These are phyloP conservation scores for Phytophthora brassicae DNA, from an alignment of 352 stramenopile species.

Conservation along the genomic window DNA sequence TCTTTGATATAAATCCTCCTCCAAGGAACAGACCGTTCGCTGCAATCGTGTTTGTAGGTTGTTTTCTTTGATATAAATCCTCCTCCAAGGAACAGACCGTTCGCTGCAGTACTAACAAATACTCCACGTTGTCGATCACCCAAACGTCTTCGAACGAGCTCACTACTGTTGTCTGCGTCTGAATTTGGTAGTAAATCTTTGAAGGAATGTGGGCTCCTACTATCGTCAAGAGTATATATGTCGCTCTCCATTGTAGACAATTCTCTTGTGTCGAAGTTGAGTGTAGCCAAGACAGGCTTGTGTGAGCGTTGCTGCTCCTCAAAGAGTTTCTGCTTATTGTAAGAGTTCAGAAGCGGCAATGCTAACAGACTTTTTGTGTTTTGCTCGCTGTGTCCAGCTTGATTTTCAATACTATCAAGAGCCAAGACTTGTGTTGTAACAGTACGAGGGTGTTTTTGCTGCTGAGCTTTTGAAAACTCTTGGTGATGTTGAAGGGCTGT, in stretches of 20 bases:
- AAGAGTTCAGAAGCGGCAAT: conserved; percentile 4
- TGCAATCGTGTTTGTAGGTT: conserved; percentile 7
- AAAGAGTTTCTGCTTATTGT: conserved; percentile 1
- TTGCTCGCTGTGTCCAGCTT: background rate
- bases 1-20: conserved; percentile 44
- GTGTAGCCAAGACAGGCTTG: conserved; percentile 6
- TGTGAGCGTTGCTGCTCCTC: background rate
- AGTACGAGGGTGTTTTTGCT: conserved; percentile 6
- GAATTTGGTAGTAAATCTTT: background rate
- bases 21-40: conserved; percentile 34
- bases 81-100: conserved; percentile 37
- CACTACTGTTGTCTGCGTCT: conserved; percentile 1
- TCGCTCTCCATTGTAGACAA: conserved; percentile 4
- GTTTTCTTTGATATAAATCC: conserved; percentile 41
- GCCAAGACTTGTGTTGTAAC: conserved; percentile 18
- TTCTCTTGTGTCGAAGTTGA: conserved; percentile 11
- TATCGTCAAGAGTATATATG: background rate
- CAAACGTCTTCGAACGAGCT: conserved; percentile 19
- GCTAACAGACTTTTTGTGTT: background rate
- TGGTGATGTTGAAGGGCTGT: conserved; percentile 16
- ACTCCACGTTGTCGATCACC: conserved; percentile 20
- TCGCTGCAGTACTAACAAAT: conserved; percentile 22
- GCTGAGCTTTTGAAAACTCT: conserved; percentile 10
- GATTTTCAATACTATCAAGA: conserved; percentile 8
- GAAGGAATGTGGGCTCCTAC: background rate